phyloP scores from a whole-genome alignment of 2,329 filamentous ascomycete species.

The Sclerotinia sclerotiorum region DNA sequence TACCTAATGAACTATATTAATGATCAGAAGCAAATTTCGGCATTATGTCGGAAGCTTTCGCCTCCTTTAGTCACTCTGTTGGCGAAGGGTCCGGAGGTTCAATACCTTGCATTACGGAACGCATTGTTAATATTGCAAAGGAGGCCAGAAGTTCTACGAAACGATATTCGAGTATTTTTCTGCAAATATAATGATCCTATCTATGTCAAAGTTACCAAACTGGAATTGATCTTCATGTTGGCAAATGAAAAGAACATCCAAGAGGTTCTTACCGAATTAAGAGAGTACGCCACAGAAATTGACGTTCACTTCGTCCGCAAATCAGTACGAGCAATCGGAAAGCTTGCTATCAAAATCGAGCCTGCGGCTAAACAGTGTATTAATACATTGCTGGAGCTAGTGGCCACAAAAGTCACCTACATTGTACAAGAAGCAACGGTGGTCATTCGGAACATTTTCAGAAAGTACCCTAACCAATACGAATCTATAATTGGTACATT shows the following conservation, averaged over 20 bases:
- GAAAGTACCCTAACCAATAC: slow-evolving; percentile 98
- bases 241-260: slow-evolving; percentile 94
- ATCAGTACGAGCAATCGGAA: slow-evolving; percentile 94
- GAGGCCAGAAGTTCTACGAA: slow-evolving; percentile 86
- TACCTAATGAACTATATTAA: slow-evolving; percentile 99
- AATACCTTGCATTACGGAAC: slow-evolving; percentile 92
- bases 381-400: slow-evolving; percentile 85
- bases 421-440: slow-evolving; percentile 99
- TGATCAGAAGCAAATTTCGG: slow-evolving; percentile 83
- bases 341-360: slow-evolving; percentile 98
- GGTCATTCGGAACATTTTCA: slow-evolving; percentile 98
- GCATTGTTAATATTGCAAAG: slow-evolving; percentile 91
- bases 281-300: slow-evolving; percentile 97
- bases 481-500: slow-evolving; percentile 95
- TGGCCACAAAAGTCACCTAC: slow-evolving; percentile 97
- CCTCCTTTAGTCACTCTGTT: slow-evolving; percentile 92
- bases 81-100: slow-evolving; percentile 96
- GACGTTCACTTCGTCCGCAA: slow-evolving; percentile 99
- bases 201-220: slow-evolving; percentile 98
- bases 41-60: slow-evolving; percentile 87
- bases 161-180: slow-evolving; percentile 98
- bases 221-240: slow-evolving; percentile 98
- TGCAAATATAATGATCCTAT: slow-evolving; percentile 99
- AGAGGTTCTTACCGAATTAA: slow-evolving; percentile 87
- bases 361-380: slow-evolving; percentile 89